These are phyloP conservation scores for Violaceomyces palustris DNA, from an alignment of 1,284 basidiomycete species.

Conservation along the genomic window DNA sequence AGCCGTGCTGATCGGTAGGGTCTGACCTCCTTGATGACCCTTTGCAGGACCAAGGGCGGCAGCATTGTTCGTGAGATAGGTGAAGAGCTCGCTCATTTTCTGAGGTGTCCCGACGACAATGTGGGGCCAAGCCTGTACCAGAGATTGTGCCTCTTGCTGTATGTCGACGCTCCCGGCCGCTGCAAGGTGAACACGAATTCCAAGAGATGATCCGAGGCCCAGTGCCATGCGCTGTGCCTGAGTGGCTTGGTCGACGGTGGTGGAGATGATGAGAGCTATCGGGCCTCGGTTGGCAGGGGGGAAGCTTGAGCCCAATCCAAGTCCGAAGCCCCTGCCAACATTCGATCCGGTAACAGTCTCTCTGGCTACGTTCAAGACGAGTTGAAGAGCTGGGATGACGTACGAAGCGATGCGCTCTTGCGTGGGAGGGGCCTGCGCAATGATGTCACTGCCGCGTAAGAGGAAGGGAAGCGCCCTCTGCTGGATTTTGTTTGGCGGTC, in stretches of 20 bases:
- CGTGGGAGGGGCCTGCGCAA: conserved; percentile 95
- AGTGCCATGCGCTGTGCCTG: conserved; percentile 96
- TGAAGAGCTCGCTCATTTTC: conserved; percentile 83
- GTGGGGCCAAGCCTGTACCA: conserved; percentile 61
- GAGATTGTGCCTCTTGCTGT: conserved; percentile 26
- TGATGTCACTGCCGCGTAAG: conserved; percentile 86
- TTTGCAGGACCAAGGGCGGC: conserved; percentile 11
- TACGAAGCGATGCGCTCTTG: conserved; percentile 97
- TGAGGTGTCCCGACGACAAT: conserved; percentile 95
- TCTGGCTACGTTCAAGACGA: conserved; percentile 33
- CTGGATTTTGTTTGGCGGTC: conserved; percentile 97
- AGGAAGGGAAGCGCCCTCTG: conserved; percentile 92
- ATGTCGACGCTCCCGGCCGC: conserved; percentile 32
- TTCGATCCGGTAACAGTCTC: conserved; percentile 2
- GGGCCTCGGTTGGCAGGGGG: conserved; percentile 55
- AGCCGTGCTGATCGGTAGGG: conserved; percentile 56
- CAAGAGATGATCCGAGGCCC: conserved; percentile 73
- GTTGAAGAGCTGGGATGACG: conserved; percentile 47
- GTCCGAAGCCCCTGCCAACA: no score
- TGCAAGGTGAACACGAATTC: conserved; percentile 42
- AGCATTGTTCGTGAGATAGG: conserved; percentile 64
- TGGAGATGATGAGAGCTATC: conserved; percentile 70
- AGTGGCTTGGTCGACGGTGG: conserved; percentile 95
- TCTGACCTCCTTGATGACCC: neutral
- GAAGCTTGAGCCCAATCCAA: conserved; percentile 10